These are phyloP conservation scores for Lactifluus pinguis DNA, from an alignment of 768 basidiomycete genomes.

Conservation along the genomic window DNA sequence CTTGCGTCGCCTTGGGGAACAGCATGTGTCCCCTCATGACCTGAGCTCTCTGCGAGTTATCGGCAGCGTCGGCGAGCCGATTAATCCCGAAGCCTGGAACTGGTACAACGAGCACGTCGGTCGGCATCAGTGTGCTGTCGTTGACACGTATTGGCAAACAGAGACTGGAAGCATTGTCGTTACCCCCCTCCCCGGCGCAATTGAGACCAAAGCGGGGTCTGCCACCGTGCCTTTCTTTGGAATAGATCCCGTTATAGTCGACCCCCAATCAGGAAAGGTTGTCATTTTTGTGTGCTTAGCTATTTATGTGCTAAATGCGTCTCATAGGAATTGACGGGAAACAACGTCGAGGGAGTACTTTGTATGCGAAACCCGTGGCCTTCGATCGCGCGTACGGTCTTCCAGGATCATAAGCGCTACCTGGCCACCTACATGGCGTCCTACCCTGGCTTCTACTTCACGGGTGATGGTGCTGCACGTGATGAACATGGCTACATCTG, in stretches of 20 bases:
- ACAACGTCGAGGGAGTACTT: conserved; percentile 85
- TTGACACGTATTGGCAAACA: conserved; percentile 97
- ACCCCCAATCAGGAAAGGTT: conserved; percentile 66
- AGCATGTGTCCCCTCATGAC: conserved; percentile 79
- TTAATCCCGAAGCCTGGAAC: conserved; percentile 98
- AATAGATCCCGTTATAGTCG: conserved; percentile 80
- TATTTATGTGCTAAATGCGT: not conserved
- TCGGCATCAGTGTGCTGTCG: conserved; percentile 77
- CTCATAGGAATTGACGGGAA: conserved; percentile 55
- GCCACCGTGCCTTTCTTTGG: conserved; percentile 99
- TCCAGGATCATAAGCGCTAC: conserved; percentile 83
- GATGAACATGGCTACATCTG: conserved; percentile 97
- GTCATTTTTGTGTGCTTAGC: not conserved
- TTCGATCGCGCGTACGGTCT: conserved; percentile 88
- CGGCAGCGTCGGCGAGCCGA: conserved; percentile 94
- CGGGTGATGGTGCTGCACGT: conserved; percentile 93
- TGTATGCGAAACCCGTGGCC: conserved; percentile 88
- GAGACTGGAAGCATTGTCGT: conserved; percentile 96
- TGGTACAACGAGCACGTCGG: conserved; percentile 99
- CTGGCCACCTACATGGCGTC: conserved; percentile 75
- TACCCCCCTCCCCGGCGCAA: conserved; percentile 92
- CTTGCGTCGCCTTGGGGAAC: conserved; percentile 73
- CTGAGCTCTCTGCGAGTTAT: conserved; percentile 77
- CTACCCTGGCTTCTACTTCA: conserved; percentile 89
- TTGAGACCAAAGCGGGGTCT: conserved; percentile 91